Evolutionary conservation across 208 protist species (phyloP).

Genomic region (Herpetomonas muscarum): DNA sequence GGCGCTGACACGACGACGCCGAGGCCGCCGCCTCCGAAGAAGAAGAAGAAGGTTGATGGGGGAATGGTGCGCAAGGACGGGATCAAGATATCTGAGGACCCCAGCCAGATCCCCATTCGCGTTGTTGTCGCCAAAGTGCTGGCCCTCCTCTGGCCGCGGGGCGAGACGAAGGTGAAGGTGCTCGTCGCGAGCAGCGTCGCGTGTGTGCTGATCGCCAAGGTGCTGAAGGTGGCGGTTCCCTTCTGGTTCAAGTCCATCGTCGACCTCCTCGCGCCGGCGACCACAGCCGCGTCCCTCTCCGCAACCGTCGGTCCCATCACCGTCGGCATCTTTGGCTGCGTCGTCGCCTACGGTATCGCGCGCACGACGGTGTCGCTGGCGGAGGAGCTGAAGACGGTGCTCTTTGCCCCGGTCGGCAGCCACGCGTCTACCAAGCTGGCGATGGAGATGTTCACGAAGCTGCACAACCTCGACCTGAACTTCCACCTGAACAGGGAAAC

Average conservation of each 20-base stretch:
- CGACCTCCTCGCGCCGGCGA: constrained; percentile 61
- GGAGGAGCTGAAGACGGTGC: constrained; percentile 86
- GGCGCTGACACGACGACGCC: too few species aligned
- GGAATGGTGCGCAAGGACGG: constrained; percentile 27
- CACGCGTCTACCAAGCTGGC: constrained; percentile 78
- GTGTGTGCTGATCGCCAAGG: constrained; percentile 78
- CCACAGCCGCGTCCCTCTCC: constrained; percentile 16
- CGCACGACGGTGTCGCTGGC: constrained; percentile 65
- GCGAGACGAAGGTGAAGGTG: constrained; percentile 48
- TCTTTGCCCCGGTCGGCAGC: constrained; percentile 88
- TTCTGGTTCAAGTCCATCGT: constrained; percentile 91
- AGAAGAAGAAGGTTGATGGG: background rate
- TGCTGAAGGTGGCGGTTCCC: constrained; percentile 81
- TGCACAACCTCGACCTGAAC: constrained; percentile 81
- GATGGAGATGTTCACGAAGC: constrained; percentile 86
- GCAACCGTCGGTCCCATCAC: constrained; percentile 41
- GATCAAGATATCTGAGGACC: constrained; percentile 34
- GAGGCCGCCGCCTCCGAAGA: background rate
- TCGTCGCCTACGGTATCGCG: constrained; percentile 83
- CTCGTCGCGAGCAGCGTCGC: constrained; percentile 73
- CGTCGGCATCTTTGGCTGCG: constrained; percentile 76
- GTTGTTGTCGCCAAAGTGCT: constrained; percentile 73
- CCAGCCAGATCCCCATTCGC: constrained; percentile 59
- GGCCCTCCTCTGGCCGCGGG: constrained; percentile 78
- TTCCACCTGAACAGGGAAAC: constrained; percentile 91